These are phyloP conservation scores for Colletotrichum euphorbiae DNA, from an alignment of 2,329 filamentous ascomycete genomes.

Conservation along the genomic window DNA sequence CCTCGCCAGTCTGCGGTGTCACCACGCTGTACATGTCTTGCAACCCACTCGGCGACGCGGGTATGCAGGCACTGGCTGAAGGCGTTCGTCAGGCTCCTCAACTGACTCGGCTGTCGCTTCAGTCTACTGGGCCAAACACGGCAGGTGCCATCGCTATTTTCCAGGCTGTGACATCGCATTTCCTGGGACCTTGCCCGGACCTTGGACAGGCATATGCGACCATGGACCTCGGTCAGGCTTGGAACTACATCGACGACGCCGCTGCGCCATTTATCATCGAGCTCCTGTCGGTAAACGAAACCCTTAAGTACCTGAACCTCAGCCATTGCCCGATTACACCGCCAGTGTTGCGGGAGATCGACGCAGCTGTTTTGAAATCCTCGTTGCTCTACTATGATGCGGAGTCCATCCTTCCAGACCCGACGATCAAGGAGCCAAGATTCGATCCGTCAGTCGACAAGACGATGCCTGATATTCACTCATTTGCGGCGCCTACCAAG, in stretches of 20 bases:
- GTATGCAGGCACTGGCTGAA: constrained; percentile 46
- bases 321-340: constrained; percentile 51
- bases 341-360: constrained; percentile 45
- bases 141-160: constrained; percentile 53
- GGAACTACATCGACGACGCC: constrained; percentile 59
- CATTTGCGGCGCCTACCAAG: constrained; percentile 15
- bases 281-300: constrained; percentile 48
- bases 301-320: constrained; percentile 57
- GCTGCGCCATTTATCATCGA: constrained; percentile 48
- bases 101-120: constrained; percentile 53
- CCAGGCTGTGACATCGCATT: constrained; percentile 50
- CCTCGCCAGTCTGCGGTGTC: constrained; percentile 48
- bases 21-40: constrained; percentile 52
- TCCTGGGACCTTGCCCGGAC: constrained; percentile 52
- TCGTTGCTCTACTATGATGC: constrained; percentile 53
- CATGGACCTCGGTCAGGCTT: constrained; percentile 56
- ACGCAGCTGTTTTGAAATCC: constrained; percentile 46
- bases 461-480: constrained; percentile 28
- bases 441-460: constrained; percentile 46
- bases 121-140: constrained; percentile 57
- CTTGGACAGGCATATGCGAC: constrained; percentile 61
- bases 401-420: constrained; percentile 51
- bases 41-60: constrained; percentile 52
- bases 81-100: constrained; percentile 48
- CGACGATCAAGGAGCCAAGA: constrained; percentile 39